Conservation (phyloP, 2,329 filamentous ascomycete species). For the Aspergillus ochraceoroseus region DNA sequence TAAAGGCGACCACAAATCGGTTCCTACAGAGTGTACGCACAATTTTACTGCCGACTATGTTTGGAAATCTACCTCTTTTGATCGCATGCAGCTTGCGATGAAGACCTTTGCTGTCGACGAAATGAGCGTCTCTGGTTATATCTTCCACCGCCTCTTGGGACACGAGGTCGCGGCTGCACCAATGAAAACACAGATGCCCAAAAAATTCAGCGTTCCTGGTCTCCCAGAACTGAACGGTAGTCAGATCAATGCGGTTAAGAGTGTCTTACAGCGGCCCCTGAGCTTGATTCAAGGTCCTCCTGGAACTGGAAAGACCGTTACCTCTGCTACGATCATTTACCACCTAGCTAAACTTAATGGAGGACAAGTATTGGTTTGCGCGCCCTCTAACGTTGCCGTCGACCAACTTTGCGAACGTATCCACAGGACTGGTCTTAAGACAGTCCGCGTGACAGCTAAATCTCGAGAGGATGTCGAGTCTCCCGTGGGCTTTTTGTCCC, state of each 20-base stretch:
- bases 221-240: constrained; percentile 92
- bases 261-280: constrained; percentile 84
- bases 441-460: constrained; percentile 96
- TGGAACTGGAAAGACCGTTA: constrained; percentile 97
- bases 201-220: constrained; percentile 93
- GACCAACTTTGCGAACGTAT: constrained; percentile 98
- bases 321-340: constrained; percentile 97
- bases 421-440: constrained; percentile 89
- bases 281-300: constrained; percentile 96
- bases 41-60: constrained; percentile 99
- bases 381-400: constrained; percentile 95
- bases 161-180: constrained; percentile 91
- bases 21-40: constrained; percentile 92
- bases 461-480: constrained; percentile 98
- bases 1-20: constrained; percentile 90
- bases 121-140: constrained; percentile 96
- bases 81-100: constrained; percentile 98
- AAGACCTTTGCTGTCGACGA: constrained; percentile 98
- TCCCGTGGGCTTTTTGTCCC: constrained; percentile 89
- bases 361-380: constrained; percentile 91
- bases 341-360: constrained; percentile 93
- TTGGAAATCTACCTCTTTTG: constrained; percentile 98
- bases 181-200: constrained; percentile 91
- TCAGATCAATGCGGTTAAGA: constrained; percentile 94
- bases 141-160: constrained; percentile 93